Base-by-base conservation (phyloP, 106 monocot genomes). In the Apostasia shenzhenica region DNA sequence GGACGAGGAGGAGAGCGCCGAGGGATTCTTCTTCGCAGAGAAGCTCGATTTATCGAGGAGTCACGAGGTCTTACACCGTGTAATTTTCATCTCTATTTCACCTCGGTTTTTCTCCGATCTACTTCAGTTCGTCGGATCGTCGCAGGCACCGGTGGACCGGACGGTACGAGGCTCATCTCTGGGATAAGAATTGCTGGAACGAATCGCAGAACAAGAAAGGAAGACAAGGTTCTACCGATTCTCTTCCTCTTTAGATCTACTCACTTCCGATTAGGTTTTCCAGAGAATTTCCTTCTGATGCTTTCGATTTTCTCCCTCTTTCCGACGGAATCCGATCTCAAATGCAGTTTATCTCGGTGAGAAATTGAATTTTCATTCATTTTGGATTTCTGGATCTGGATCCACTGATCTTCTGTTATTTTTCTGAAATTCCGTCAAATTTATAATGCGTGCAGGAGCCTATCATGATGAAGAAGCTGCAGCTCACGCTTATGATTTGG, bases 181-280 rank as follows among this genome's bases (percentile, higher is more conserved):
- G 91, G 91, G 91, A 91, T 58, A 91, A 91, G 67, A 75, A 80
- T 48, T 83, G 87, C 69, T 91, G 91, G 91, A 91, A 82, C 63
- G 86, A 87, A 39, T 74, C 87, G 10, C 84, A 81, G 78, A 91
- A 77, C 77, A 91, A 91, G 73, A 91, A 91, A 77, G 91, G 91
- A 14, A 91, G 79, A 73, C 91, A 91, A 84, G 87, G 91, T 91
- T 48, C 38, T 12, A 51, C 5, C 48, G 43, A 8, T 53, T 8
- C 8, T 42, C n/a, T 65, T 6, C 13, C 8, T 71, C 47, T 4
- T 41, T 74, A 8, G 3, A 12, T 53, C 6, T 53, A 41, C 43
- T n/a, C 12, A 1, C 50, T 6, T 52, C 52, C 0, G 10, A 52
- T 6, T 52, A 52, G 10, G 52, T 52, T 52, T 4, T 52, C 52